These are phyloP conservation scores for Apophysomyces sp. DNA, from an alignment of 371 early-diverging fungal genomes.

Conservation along the genomic window DNA sequence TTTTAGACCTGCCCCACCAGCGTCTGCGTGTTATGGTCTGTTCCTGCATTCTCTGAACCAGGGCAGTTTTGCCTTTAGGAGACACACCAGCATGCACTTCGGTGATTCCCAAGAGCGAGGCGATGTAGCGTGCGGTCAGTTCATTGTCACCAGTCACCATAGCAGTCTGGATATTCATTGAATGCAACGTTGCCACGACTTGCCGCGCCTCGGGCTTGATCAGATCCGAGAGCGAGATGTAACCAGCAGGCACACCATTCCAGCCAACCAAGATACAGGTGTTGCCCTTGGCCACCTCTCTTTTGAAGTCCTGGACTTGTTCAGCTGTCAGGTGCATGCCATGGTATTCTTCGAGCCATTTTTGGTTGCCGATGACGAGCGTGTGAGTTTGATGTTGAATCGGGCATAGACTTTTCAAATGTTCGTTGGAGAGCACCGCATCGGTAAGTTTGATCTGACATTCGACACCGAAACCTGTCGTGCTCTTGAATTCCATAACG, in stretches of 20 bases:
- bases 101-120: conserved; percentile 67
- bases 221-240: conserved; percentile 83
- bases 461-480: conserved; percentile 78
- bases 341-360: conserved; percentile 56
- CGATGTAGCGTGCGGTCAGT: conserved; percentile 77
- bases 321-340: conserved; percentile 29
- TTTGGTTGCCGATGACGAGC: conserved; percentile 76
- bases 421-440: not conserved
- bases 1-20: not conserved
- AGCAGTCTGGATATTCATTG: conserved; percentile 73
- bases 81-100: conserved; percentile 91
- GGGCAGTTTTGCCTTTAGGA: conserved; percentile 83
- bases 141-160: conserved; percentile 96
- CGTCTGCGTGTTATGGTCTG: conserved; percentile 10
- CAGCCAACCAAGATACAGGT: conserved; percentile 82
- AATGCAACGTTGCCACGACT: conserved; percentile 68
- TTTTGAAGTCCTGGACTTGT: conserved; percentile 21
- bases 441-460: conserved; percentile 48
- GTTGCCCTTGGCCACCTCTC: conserved; percentile 61
- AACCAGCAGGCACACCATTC: conserved; percentile 65
- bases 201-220: conserved; percentile 78
- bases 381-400: conserved; percentile 9
- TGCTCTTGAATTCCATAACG: conserved; percentile 62
- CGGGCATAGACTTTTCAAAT: not conserved
- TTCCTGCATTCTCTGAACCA: conserved; percentile 67